phyloP scores from a whole-genome alignment of 1,284 basidiomycete species.

The Peniophora sp. region DNA sequence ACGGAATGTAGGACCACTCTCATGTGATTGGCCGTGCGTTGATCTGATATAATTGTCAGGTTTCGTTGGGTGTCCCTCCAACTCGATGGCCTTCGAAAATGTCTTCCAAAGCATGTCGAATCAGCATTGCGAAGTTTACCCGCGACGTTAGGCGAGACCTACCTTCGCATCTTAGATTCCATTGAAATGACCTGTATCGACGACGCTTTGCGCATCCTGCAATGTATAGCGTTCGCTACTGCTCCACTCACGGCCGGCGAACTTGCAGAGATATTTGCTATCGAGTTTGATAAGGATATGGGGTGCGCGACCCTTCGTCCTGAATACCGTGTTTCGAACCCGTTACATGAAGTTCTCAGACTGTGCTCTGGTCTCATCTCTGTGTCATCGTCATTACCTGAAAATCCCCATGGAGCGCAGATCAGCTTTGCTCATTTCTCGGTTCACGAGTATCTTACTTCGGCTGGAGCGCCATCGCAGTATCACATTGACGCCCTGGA shows the following conservation, averaged over 20 bases:
- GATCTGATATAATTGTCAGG: not conserved
- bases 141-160: slow-evolving; percentile 6
- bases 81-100: slow-evolving; percentile 1
- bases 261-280: slow-evolving; percentile 8
- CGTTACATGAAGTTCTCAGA: not conserved
- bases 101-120: slow-evolving; percentile 3
- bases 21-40: not conserved
- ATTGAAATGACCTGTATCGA: slow-evolving; percentile 3
- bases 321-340: not conserved
- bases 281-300: slow-evolving; percentile 4
- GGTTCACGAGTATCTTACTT: too few species aligned
- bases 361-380: not conserved
- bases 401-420: too few species aligned
- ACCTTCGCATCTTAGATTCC: slow-evolving; percentile 3
- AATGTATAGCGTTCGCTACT: slow-evolving; percentile 4
- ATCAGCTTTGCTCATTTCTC: too few species aligned
- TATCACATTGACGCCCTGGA: too few species aligned
- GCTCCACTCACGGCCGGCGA: slow-evolving; percentile 6
- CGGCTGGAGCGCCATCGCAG: too few species aligned
- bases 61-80: slow-evolving; percentile 5
- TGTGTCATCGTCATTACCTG: not conserved
- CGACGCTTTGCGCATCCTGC: slow-evolving; percentile 6
- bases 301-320: not conserved
- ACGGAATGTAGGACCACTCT: slow-evolving; percentile 8
- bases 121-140: not conserved